Conservation (phyloP, 148 eudicot species). For the Vaccinium macrocarpon region DNA sequence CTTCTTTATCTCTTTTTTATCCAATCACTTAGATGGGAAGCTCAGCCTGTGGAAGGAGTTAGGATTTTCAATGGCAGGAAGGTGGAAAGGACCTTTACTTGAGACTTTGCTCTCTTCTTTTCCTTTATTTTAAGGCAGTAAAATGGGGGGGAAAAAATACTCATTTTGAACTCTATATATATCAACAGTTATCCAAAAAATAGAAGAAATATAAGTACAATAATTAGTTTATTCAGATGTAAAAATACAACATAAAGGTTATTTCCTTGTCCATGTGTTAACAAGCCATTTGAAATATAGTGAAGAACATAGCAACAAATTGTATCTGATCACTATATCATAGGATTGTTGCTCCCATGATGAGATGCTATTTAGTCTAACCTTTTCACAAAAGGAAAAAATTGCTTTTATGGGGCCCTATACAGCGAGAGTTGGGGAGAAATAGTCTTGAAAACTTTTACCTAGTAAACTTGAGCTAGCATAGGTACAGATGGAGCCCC, state of each 20-base stretch:
- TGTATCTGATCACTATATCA: not conserved
- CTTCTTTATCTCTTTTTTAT: not conserved
- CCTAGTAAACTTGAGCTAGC: not conserved
- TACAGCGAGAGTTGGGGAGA: not conserved
- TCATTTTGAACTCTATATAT: not conserved
- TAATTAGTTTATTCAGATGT: not conserved
- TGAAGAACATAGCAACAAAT: not conserved
- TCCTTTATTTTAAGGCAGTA: not conserved
- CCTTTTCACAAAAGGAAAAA: not conserved
- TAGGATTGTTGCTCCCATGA: not conserved
- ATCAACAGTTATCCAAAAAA: not conserved
- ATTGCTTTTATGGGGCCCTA: not conserved
- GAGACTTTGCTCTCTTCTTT: not conserved
- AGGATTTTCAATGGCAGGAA: not conserved
- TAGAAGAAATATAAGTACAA: not conserved
- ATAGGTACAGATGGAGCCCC: not conserved
- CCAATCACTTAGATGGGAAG: not conserved
- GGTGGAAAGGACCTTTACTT: not conserved
- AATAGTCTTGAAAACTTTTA: not conserved
- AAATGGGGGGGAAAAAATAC: not conserved
- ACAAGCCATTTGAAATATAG: not conserved
- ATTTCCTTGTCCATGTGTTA: no score
- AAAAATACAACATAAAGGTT: not conserved
- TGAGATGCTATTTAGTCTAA: not conserved
- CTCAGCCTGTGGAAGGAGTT: conserved; percentile 7